These are phyloP conservation scores for Saccharomyces hybrid DNA, from an alignment of 1,139 yeast genomes.

Conservation along the genomic window DNA sequence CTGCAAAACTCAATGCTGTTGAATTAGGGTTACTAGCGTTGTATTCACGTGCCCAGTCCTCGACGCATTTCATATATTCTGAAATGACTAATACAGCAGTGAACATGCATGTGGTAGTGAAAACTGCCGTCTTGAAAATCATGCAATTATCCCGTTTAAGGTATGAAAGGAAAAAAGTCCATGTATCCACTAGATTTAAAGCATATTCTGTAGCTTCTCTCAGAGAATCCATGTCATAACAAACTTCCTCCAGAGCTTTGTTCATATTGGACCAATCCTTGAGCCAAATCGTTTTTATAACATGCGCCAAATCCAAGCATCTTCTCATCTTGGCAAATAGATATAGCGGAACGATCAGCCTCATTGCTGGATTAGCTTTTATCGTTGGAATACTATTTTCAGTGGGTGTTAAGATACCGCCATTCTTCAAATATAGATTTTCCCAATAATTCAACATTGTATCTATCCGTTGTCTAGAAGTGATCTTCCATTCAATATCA, in stretches of 20 bases:
- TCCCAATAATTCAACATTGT: constrained; percentile 61
- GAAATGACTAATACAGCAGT: constrained; percentile 53
- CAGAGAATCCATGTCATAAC: constrained; percentile 40
- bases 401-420: constrained; percentile 51
- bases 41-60: constrained; percentile 40
- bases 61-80: constrained; percentile 52
- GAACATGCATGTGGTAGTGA: constrained; percentile 61
- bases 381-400: constrained; percentile 39
- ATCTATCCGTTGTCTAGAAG: constrained; percentile 49
- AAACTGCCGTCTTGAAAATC: constrained; percentile 64
- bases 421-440: constrained; percentile 47
- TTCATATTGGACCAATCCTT: constrained; percentile 69
- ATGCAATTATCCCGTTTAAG: constrained; percentile 56
- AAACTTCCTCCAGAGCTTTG: constrained; percentile 35
- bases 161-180: constrained; percentile 62
- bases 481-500: constrained; percentile 54
- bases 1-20: constrained; percentile 28
- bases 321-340: constrained; percentile 57
- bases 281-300: constrained; percentile 49
- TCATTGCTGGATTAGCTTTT: constrained; percentile 46
- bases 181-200: constrained; percentile 51
- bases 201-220: constrained; percentile 53
- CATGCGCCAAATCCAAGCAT: constrained; percentile 51
- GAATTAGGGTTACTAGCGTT: constrained; percentile 18
- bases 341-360: constrained; percentile 56